Conservation (phyloP, 352 stramenopile species). For the Phytophthora sp. region DNA sequence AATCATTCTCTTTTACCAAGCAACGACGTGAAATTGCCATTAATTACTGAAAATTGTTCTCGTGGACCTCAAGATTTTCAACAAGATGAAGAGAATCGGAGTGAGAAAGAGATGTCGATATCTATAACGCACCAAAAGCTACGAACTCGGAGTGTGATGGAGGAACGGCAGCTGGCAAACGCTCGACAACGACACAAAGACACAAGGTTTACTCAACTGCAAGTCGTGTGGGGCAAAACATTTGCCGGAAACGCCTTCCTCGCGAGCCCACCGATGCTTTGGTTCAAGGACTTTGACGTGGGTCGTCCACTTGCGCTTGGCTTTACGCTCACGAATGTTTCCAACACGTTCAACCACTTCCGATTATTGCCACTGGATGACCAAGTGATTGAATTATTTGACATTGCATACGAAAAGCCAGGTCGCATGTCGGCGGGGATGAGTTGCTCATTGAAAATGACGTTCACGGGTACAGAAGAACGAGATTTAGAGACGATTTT, state of each 20-base stretch:
- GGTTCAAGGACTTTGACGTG: conserved; percentile 93
- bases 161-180: conserved; percentile 61
- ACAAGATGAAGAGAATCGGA: conserved; percentile 23
- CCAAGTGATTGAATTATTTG: conserved; percentile 83
- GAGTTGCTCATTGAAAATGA: conserved; percentile 72
- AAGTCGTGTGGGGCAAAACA: conserved; percentile 81
- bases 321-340: conserved; percentile 92
- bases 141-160: conserved; percentile 63
- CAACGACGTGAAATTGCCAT: conserved; percentile 28
- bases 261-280: conserved; percentile 70
- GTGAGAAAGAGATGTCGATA: background rate
- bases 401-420: conserved; percentile 86
- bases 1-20: conserved; percentile 39
- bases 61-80: conserved; percentile 1
- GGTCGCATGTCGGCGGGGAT: conserved; percentile 92
- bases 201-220: conserved; percentile 57
- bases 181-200: conserved; percentile 60
- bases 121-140: conserved; percentile 26
- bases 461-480: conserved; percentile 65
- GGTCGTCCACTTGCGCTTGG: conserved; percentile 55
- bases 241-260: conserved; percentile 87
- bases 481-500: conserved; percentile 75
- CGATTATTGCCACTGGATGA: conserved; percentile 81
- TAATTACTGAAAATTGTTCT: conserved; percentile 7
- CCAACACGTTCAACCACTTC: conserved; percentile 93